Evolutionary conservation across 192 early-diverging fungal genomes (phyloP), one percentile per base, ranked within the genome.

Genomic region (Coemansia sp.): DNA sequence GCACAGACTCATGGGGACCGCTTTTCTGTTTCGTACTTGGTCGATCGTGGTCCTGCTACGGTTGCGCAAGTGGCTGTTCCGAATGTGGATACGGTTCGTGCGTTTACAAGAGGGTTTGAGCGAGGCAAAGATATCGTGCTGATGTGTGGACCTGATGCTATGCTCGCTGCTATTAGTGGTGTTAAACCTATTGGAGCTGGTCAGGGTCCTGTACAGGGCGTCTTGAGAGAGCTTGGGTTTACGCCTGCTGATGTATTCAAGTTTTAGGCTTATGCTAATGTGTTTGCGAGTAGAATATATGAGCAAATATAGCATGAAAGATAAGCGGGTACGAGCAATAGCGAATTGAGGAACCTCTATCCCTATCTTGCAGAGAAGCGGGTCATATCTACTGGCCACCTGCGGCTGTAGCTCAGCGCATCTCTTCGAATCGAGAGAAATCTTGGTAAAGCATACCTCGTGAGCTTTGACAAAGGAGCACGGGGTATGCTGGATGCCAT

Each of bases 141-240:
- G 71, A 83, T 92, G n/a, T 89, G 88, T 65, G 90, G 90, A 11
- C 90, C 90, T 1, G 86, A 87, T 61, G 77, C 70, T 29, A 90
- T 92, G 90, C 39, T 92, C 55, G 71, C 74, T 16, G 74, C 82
- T 44, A 79, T 92, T 12, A 76, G 87, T 22, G 90, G 90, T 16
- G 38, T 74, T 9, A 68, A 84, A 46, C 88, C 81, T 0, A 74
- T 87, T 24, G 75, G 79, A 29, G 72, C 76, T 55, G 70, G 74
- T 5, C 90, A 90, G 70, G 90, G 89, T 9, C 85, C 81, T 15
- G 78, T 92, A 18, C 72, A 70, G 20, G 90, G 90, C 2, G 68
- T 86, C 1, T 64, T 92, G 36, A 79, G 71, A 9, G 75, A 74
- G 5, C 79, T 88, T 55, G 90, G 90, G 0, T 87, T 88, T 64